A percentile compares a stretch with the other conserved stretches of the same genome.
Conservation (phyloP, 306 rosid genomes). For the Sicyos edulis region DNA sequence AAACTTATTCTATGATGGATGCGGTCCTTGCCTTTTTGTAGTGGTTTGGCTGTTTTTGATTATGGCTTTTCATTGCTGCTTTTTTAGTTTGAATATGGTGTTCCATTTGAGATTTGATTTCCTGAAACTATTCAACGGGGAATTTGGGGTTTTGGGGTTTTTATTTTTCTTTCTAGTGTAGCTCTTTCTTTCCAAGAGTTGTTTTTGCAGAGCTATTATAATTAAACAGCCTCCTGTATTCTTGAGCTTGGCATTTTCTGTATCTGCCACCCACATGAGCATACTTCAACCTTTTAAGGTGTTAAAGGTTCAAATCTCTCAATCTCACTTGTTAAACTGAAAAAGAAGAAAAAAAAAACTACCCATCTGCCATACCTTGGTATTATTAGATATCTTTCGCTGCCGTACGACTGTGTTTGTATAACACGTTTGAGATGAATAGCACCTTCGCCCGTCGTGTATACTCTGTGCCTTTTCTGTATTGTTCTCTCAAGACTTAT, state of each 20-base stretch:
- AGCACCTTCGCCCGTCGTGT: background rate
- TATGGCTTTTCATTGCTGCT: background rate
- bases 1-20: background rate
- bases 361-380: background rate
- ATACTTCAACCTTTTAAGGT: background rate
- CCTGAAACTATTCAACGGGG: background rate
- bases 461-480: background rate
- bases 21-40: background rate
- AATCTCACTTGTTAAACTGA: background rate
- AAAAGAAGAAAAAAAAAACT: too few relatives aligned
- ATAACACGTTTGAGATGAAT: background rate
- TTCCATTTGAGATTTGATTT: slow-evolving; percentile 3
- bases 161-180: background rate
- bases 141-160: background rate
- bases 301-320: background rate
- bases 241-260: too few relatives aligned
- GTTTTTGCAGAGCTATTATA: slow-evolving; percentile 9
- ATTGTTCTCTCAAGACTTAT: background rate
- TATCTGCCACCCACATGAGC: background rate
- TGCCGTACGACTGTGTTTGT: background rate
- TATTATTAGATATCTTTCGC: background rate
- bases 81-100: background rate
- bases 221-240: background rate
- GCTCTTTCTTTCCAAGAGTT: background rate
- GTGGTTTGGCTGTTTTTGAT: background rate